Percentiles rank a stretch among this genome's conserved stretches.
phyloP scores from a whole-genome alignment of 805 yeast species.

The Metschnikowia dekortorum region DNA sequence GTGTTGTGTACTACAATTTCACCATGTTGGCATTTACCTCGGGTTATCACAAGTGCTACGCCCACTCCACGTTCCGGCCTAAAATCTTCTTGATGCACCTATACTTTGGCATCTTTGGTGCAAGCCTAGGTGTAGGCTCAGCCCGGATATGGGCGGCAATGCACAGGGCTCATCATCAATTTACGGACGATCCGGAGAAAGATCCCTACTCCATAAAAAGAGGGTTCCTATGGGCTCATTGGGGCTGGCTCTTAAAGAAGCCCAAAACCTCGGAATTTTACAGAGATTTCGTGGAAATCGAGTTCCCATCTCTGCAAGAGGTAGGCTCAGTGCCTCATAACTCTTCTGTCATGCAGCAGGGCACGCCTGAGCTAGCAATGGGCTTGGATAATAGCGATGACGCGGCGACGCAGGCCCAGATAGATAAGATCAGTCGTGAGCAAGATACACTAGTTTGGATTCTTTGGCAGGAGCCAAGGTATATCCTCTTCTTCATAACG shows the following conservation, averaged over 20 bases:
- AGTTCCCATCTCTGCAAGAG: constrained; percentile 22
- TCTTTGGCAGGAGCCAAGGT: constrained; percentile 33
- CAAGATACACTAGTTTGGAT: constrained; percentile 21
- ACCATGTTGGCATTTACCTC: constrained; percentile 38
- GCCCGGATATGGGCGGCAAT: constrained; percentile 75
- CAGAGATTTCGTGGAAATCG: constrained; percentile 33
- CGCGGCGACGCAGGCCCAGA: constrained; percentile 4
- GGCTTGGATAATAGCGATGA: constrained; percentile 11
- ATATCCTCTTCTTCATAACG: constrained; percentile 24
- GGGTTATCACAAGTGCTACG: constrained; percentile 41
- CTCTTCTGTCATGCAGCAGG: background rate
- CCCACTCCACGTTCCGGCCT: constrained; percentile 36
- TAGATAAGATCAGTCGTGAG: constrained; percentile 7
- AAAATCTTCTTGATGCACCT: constrained; percentile 35
- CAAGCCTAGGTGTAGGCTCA: constrained; percentile 73
- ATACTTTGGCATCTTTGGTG: constrained; percentile 55
- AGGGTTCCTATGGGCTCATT: constrained; percentile 77
- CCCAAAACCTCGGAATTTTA: constrained; percentile 41
- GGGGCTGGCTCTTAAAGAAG: constrained; percentile 79
- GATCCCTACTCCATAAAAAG: constrained; percentile 85
- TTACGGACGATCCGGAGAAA: constrained; percentile 73
- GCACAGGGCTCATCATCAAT: constrained; percentile 88
- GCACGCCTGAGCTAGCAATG: background rate
- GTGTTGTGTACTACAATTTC: constrained; percentile 29
- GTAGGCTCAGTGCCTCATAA: background rate